Conservation (phyloP, 2,329 filamentous ascomycete genomes). For the Colletotrichum shisoi region DNA sequence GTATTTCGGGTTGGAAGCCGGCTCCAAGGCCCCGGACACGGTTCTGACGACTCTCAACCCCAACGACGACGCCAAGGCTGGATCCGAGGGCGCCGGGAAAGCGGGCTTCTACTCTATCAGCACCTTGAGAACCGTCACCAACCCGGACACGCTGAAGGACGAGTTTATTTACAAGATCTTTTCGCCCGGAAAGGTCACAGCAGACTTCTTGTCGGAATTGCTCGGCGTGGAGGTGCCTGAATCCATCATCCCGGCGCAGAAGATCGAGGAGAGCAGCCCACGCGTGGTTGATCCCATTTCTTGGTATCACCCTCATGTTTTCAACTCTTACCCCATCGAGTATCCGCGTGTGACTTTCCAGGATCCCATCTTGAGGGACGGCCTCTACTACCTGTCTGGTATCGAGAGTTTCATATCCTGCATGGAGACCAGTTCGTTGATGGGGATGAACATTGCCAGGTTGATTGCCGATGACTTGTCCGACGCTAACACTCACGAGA, state of each 20-base stretch:
- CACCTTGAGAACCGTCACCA: constrained; percentile 69
- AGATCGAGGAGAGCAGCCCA: constrained; percentile 44
- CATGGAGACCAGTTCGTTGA: constrained; percentile 94
- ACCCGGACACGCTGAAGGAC: constrained; percentile 62
- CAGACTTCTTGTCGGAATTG: constrained; percentile 62
- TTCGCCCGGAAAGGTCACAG: constrained; percentile 62
- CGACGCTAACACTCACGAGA: constrained; percentile 16
- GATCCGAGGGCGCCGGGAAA: constrained; percentile 69
- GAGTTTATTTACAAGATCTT: constrained; percentile 74
- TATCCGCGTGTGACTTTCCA: constrained; percentile 89
- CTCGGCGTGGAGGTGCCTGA: constrained; percentile 59
- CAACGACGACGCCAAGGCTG: constrained; percentile 60
- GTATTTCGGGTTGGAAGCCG: constrained; percentile 73
- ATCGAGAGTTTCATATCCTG: constrained; percentile 96
- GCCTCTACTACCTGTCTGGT: constrained; percentile 74
- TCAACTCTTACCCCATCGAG: constrained; percentile 85
- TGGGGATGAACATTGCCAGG: constrained; percentile 84
- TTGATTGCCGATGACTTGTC: constrained; percentile 69
- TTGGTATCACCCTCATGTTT: constrained; percentile 80
- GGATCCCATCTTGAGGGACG: constrained; percentile 72
- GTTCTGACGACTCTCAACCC: constrained; percentile 83
- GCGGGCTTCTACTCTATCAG: constrained; percentile 88
- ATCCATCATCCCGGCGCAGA: constrained; percentile 46
- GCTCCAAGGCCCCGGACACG: constrained; percentile 70
- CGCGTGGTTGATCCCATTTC: constrained; percentile 61